Percentiles rank a stretch among this genome's conserved stretches.
Evolutionary conservation across 257 asterid genomes (phyloP).

Genomic region (Rubia yunnanensis): DNA sequence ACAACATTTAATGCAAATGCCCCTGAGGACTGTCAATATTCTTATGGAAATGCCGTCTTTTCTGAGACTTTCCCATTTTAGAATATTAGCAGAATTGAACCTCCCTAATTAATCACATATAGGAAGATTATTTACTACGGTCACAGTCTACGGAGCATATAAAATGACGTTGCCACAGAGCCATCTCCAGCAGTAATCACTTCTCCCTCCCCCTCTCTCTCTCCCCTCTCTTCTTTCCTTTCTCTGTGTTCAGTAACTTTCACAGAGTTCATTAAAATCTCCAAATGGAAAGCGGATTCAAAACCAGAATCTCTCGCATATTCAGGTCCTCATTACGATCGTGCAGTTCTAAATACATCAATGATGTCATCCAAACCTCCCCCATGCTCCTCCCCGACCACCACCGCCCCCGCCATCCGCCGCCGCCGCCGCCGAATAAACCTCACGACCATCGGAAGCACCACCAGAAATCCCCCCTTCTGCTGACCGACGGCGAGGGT

Average conservation of each 20-base stretch:
- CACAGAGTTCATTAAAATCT: not conserved
- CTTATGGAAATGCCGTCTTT: no score
- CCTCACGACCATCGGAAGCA: not conserved
- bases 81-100: no score
- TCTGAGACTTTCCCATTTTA: no score
- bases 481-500: conserved; percentile 19
- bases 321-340: conserved; percentile 35
- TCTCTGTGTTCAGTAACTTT: not conserved
- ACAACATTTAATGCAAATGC: no score
- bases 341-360: conserved; percentile 39
- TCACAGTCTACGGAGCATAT: no score
- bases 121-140: no score
- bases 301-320: conserved; percentile 31
- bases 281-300: conserved; percentile 32
- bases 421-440: conserved; percentile 12
- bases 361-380: conserved; percentile 21
- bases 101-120: no score
- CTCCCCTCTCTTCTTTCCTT: not conserved
- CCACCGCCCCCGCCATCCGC: conserved; percentile 2
- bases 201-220: not conserved
- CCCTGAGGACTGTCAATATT: no score
- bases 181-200: not conserved
- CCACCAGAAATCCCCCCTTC: conserved; percentile 11
- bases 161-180: not conserved
- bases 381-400: conserved; percentile 11